phyloP scores from a whole-genome alignment of 495 filamentous ascomycete species.

The Thozetella sp. region DNA sequence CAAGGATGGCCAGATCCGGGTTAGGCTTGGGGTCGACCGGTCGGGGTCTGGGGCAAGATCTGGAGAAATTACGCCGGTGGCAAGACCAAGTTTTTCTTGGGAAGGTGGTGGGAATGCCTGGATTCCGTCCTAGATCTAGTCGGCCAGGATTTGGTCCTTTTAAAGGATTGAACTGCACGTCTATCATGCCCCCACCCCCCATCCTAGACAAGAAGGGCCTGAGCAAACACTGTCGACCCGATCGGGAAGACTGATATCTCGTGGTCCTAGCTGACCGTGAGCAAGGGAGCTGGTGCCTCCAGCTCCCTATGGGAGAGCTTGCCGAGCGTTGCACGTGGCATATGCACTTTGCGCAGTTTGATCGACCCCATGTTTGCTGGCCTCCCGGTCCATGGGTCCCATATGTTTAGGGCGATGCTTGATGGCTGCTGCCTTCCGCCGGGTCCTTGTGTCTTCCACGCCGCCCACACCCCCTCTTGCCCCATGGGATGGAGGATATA shows the following conservation, averaged over 20 bases:
- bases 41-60: too few species aligned
- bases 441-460: neutral
- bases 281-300: constrained; percentile 8
- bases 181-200: constrained; percentile 5
- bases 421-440: constrained; percentile 6
- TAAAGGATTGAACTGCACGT: neutral
- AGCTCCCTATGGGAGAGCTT: constrained; percentile 16
- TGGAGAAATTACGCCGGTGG: too few species aligned
- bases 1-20: too few species aligned
- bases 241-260: constrained; percentile 6
- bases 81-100: neutral
- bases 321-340: constrained; percentile 27
- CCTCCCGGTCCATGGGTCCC: constrained; percentile 6
- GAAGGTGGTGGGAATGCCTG: too few species aligned
- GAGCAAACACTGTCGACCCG: constrained; percentile 16
- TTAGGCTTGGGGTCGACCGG: too few species aligned
- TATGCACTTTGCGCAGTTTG: constrained; percentile 19
- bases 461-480: neutral
- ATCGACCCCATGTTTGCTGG: constrained; percentile 24
- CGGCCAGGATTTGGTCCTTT: neutral
- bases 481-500: constrained; percentile 18
- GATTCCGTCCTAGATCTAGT: too few species aligned
- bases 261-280: constrained; percentile 11
- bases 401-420: constrained; percentile 14
- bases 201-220: constrained; percentile 16